Conservation (phyloP, 371 early-diverging fungal genomes). For the Chytridium lagenaria region DNA sequence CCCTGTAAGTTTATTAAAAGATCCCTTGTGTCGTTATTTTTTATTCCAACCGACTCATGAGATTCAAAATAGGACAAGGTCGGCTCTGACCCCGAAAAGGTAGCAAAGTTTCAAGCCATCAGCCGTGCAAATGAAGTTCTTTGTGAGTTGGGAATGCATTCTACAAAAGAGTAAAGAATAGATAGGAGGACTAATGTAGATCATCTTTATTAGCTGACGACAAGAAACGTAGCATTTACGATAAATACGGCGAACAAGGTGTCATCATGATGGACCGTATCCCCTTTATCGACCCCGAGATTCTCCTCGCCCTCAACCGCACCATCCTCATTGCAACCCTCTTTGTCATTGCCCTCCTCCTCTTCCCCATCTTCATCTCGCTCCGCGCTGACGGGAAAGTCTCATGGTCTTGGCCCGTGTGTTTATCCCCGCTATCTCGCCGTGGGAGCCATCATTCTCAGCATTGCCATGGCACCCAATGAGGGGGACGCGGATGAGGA, state of each 20-base stretch:
- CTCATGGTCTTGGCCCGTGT: conserved; percentile 73
- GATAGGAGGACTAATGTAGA: too few relatives aligned
- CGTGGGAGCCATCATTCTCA: conserved; percentile 60
- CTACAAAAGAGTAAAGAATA: not conserved
- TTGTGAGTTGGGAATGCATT: conserved; percentile 30
- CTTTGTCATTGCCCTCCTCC: conserved; percentile 67
- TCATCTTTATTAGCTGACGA: conserved; percentile 61
- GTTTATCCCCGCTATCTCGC: conserved; percentile 85
- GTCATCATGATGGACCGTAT: conserved; percentile 78
- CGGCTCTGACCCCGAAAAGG: conserved; percentile 43
- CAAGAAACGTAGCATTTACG: conserved; percentile 59
- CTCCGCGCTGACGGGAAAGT: conserved; percentile 74
- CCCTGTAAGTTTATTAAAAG: conserved; percentile 18
- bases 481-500: conserved; percentile 33
- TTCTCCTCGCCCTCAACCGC: conserved; percentile 73
- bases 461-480: conserved; percentile 35
- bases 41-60: too few relatives aligned
- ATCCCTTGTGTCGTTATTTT: conserved; percentile 2
- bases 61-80: conserved; percentile 43
- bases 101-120: conserved; percentile 50
- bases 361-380: conserved; percentile 79
- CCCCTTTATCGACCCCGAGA: conserved; percentile 77
- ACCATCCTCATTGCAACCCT: conserved; percentile 64
- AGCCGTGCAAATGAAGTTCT: conserved; percentile 53
- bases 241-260: conserved; percentile 75